These are phyloP conservation scores for Aspergillus nomiae DNA, from an alignment of 2,329 filamentous ascomycete species.

Conservation along the genomic window DNA sequence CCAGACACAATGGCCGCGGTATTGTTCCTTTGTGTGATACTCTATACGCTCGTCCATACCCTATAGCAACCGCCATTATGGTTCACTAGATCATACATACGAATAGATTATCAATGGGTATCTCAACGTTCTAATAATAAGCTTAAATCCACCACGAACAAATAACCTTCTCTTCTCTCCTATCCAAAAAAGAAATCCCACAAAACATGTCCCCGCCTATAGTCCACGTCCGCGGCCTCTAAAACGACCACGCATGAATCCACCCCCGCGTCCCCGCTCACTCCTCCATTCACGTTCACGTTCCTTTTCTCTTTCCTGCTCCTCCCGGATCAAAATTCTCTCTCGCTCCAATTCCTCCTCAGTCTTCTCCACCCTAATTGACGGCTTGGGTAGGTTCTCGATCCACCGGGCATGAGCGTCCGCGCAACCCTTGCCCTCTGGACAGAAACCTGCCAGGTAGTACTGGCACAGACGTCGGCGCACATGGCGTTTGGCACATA, in stretches of 20 bases:
- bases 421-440: slow-evolving; percentile 74
- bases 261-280: slow-evolving; percentile 54
- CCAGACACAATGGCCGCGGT: not conserved
- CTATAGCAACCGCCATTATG: not conserved
- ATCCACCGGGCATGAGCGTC: slow-evolving; percentile 80
- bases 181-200: not conserved
- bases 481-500: slow-evolving; percentile 87
- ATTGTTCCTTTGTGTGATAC: not conserved
- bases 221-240: slow-evolving; percentile 49
- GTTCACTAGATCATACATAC: not conserved
- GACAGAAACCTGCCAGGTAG: slow-evolving; percentile 94
- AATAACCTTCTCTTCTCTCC: not conserved
- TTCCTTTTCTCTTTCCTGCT: slow-evolving; percentile 59
- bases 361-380: slow-evolving; percentile 68
- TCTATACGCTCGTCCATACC: not conserved
- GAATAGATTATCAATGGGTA: slow-evolving; percentile 9
- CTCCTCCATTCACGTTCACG: slow-evolving; percentile 56
- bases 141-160: slow-evolving; percentile 6
- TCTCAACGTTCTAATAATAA: slow-evolving; percentile 10
- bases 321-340: slow-evolving; percentile 57
- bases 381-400: slow-evolving; percentile 63
- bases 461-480: slow-evolving; percentile 77
- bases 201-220: slow-evolving; percentile 13
- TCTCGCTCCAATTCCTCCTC: slow-evolving; percentile 68
- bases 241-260: slow-evolving; percentile 46